phyloP scores from a whole-genome alignment of 192 early-diverging fungal species.

The Nowakowskiella sp. region DNA sequence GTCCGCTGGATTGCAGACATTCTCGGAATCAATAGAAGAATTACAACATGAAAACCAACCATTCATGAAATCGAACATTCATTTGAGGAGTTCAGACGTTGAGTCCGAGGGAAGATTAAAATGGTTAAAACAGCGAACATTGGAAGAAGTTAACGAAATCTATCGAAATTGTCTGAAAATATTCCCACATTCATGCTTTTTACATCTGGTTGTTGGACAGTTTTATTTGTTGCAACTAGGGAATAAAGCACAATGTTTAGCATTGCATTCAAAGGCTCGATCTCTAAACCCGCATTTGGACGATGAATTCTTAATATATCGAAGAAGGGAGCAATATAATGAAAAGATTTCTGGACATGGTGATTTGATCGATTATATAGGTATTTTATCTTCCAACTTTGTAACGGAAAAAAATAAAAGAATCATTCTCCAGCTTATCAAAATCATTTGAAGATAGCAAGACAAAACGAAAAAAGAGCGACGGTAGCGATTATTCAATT shows the following conservation, averaged over 20 bases:
- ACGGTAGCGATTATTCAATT: constrained; percentile 32
- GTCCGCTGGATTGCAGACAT: no score
- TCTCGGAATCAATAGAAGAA: no score
- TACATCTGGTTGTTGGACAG: constrained; percentile 26
- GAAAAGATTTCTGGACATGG: constrained; percentile 33
- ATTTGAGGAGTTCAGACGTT: no score
- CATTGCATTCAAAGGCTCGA: constrained; percentile 26
- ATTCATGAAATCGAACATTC: no score
- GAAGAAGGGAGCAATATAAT: constrained; percentile 30
- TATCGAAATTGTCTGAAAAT: constrained; percentile 6
- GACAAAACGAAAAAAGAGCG: constrained; percentile 21
- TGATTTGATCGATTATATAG: constrained; percentile 42
- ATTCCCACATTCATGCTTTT: constrained; percentile 25
- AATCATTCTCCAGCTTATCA: no score
- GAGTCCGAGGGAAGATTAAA: no score
- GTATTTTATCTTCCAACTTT: no score
- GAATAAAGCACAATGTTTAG: constrained; percentile 38
- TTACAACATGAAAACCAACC: no score
- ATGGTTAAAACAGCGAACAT: constrained; percentile 3
- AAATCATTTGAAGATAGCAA: constrained; percentile 12
- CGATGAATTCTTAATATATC: constrained; percentile 38
- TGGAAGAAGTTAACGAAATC: constrained; percentile 25
- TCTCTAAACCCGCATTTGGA: constrained; percentile 27
- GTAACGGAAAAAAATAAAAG: no score
- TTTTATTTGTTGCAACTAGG: constrained; percentile 32